These are phyloP conservation scores for Eucalyptus sp. DNA, from an alignment of 345 rosid species.

Conservation along the genomic window DNA sequence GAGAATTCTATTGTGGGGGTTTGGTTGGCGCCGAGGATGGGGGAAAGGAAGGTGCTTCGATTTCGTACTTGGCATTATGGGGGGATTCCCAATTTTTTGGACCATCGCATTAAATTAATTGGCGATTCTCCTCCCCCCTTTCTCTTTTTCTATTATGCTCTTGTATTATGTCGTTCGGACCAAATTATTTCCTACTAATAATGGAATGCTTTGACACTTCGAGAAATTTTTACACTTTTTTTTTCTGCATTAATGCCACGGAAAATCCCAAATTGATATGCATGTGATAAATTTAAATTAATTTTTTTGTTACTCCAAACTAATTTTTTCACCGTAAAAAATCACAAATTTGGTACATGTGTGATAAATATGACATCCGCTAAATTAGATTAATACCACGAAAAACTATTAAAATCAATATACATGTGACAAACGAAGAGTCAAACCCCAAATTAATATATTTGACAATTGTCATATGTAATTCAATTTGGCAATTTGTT, in stretches of 20 bases:
- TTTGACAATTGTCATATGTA: accelerated
- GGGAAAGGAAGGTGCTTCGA: background rate
- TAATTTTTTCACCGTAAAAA: too few relatives aligned
- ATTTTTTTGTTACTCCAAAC: too few relatives aligned
- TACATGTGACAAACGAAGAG: too few relatives aligned
- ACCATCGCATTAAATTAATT: background rate
- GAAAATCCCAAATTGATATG: too few relatives aligned
- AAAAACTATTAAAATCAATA: too few relatives aligned
- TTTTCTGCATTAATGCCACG: background rate
- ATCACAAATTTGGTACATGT: too few relatives aligned
- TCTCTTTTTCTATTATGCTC: background rate
- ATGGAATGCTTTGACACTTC: background rate
- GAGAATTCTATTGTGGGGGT: background rate
- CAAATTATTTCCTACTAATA: background rate
- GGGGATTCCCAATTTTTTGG: background rate
- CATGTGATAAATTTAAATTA: too few relatives aligned
- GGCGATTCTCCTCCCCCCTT: background rate
- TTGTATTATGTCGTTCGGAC: background rate
- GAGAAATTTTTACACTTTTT: background rate
- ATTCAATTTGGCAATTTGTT: accelerated
- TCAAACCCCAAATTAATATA: too few relatives aligned
- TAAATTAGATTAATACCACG: too few relatives aligned
- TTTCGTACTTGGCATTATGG: background rate
- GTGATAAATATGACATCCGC: accelerated
- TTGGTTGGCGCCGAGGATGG: background rate